These are phyloP conservation scores for Juncus inflexus DNA, from an alignment of 176 grass and related monocot genomes.

Conservation along the genomic window DNA sequence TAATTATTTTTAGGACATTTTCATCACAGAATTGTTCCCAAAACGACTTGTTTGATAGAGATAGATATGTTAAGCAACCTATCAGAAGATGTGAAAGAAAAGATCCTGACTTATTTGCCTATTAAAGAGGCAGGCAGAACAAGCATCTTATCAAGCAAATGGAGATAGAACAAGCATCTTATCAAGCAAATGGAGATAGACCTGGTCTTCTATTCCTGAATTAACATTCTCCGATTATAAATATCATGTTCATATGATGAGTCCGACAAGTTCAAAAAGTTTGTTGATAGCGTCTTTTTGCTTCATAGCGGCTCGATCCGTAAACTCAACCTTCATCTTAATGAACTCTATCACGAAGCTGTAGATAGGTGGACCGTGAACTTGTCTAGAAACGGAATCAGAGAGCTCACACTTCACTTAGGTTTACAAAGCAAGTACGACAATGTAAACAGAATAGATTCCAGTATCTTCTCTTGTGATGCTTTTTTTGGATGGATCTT, in stretches of 20 bases:
- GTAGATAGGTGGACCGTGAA: slow-evolving; percentile 1
- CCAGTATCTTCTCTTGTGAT: slow-evolving; percentile 3
- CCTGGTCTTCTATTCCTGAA: slow-evolving; percentile 7
- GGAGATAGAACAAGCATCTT: slow-evolving; percentile 5
- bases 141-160: slow-evolving; percentile 10
- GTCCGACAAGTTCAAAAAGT: background rate
- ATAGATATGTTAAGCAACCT: slow-evolving; percentile 1
- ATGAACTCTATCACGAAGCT: background rate
- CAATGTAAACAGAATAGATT: no score
- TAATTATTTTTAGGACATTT: no score
- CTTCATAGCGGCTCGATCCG: background rate
- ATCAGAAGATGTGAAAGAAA: slow-evolving; percentile 2
- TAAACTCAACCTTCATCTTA: slow-evolving; percentile 1
- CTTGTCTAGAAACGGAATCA: slow-evolving; percentile 12
- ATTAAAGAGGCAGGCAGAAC: slow-evolving; percentile 13
- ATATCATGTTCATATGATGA: background rate
- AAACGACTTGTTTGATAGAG: background rate
- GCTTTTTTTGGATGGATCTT: no score
- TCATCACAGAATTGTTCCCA: no score
- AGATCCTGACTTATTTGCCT: slow-evolving; percentile 5
- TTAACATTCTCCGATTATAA: background rate
- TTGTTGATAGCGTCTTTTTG: slow-evolving; percentile 5
- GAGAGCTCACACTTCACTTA: slow-evolving; percentile 3
- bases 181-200: background rate
- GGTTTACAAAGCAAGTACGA: background rate